Evolutionary conservation across 2,329 filamentous ascomycete genomes (phyloP), one percentile per base, ranked within the genome.

Genomic region (Huntiella savannae): DNA sequence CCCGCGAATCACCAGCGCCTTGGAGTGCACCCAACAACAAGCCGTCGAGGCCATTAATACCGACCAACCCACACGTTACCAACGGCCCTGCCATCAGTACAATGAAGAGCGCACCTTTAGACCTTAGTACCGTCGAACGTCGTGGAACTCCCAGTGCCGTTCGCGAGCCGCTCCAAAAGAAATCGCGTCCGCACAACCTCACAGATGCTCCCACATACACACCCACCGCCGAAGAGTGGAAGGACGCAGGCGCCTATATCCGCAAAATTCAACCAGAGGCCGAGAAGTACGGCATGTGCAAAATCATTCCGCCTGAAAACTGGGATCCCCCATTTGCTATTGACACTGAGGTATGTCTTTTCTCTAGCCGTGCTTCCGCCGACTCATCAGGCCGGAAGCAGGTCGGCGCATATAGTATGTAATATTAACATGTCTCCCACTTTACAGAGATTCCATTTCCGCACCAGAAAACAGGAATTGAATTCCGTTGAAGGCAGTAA

Each of bases 401-500:
- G 34, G 33, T 41, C 16, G 36, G 28, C 38, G 32, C 38, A 40
- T 12, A 15, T 32, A 11, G 28, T 46, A 11, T 16, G 11, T n/a
- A 35, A 11, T 53, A 35, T 28, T 48, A 34, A 53, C 58, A 50
- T 52, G 45, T 55, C 22, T 28, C 22, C 5, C 48, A 36, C 10
- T 16, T 17, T 12, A 16, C 44, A 95, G 87, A 83, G 79, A 62
- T 98, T 98, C 57, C 91, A 98, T 61, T 98, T 98, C 59, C 78
- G 86, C 53, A 98, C 91, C 11, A 77, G 91, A 59, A 86, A 92
- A 60, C 91, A 98, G 61, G 88, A 96, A 62, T 69, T 98, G 51
- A 98, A 98, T 62, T 93, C 87, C 12, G 85, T 96, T 42, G 91
- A 98, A 80, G 91, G 91, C 70, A 91, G 86, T 92, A 74, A 63